Evolutionary conservation across 441 rosid species (phyloP), one percentile per base, ranked within the genome.

Genomic region (Melastoma candidum): DNA sequence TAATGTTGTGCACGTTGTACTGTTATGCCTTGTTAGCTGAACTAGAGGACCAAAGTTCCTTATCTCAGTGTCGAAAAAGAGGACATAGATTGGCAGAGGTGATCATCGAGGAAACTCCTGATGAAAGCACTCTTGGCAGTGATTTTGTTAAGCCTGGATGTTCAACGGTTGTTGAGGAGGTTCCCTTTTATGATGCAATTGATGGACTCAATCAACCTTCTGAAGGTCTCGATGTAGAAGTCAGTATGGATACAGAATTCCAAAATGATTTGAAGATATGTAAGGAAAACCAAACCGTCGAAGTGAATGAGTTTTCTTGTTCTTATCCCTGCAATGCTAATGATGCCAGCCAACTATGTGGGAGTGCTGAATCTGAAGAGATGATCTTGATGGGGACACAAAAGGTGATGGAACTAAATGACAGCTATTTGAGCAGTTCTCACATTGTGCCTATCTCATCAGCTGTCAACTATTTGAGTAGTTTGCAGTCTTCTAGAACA

Each of bases 151-250:
- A 48, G 41, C 44, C 7, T 29, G 36, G 7, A 43, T 48, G 41
- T 57, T 57, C 71, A 52, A 12, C 67, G 56, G 24, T 27, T 56
- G 56, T 32, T 49, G 60, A 59, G 45, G 68, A 63, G 63, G 47
- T 36, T 44, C 61, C 48, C 47, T 59, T 46, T 51, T 12, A 48
- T 7, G 68, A 59, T 53, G 53, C 54, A 12, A 55, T 13, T 63
- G 66, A 48, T 51, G 61, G 64, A 24, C 59, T 48, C 61, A 54
- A 60, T 70, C 66, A 41, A 46, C 53, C 58, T 58, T 17, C 41
- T 72, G 50, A 51, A 60, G 58, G 63, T 9, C 10, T 51, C 79
- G 59, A 57, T 50, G 80, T 70, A 59, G 82, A 80, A 63, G 61
- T 77, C 70, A 74, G 69, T 27, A 51, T 78, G 71, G 48, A 72